A percentile compares a stretch with the other conserved stretches of the same genome.
Conservation (phyloP, 106 monocot genomes). For the Dioscorea alata region DNA sequence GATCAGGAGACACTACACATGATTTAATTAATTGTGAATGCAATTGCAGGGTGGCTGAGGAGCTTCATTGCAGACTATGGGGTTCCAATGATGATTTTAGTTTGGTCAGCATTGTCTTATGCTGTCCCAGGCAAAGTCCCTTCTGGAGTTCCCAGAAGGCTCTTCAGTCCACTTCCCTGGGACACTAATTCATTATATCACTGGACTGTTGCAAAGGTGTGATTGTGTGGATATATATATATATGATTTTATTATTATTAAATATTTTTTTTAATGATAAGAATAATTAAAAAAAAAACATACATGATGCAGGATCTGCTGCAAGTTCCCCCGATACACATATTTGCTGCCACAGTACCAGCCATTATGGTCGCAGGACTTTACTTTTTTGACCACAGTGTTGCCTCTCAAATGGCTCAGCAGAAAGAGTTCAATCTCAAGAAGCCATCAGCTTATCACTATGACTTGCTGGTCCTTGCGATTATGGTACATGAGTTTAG, state of each 20-base stretch:
- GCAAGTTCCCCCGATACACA: constrained; percentile 6
- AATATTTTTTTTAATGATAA: no score
- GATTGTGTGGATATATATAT: no score
- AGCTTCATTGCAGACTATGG: constrained; percentile 87
- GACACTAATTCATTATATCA: constrained; percentile 56
- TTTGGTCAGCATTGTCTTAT: constrained; percentile 80
- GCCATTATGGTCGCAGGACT: constrained; percentile 16
- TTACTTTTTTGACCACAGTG: constrained; percentile 20
- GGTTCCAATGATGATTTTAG: constrained; percentile 79
- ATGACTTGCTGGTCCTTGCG: constrained; percentile 14
- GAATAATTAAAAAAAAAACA: no score
- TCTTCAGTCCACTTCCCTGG: constrained; percentile 89
- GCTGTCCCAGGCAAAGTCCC: constrained; percentile 49
- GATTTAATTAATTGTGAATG: no score
- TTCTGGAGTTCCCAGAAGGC: constrained; percentile 79
- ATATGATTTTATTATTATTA: no score
- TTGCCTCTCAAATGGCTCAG: constrained; percentile 18
- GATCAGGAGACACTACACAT: neutral
- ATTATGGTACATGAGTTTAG: constrained; percentile 2
- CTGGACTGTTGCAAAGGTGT: constrained; percentile 78
- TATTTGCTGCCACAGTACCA: constrained; percentile 13
- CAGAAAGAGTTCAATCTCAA: constrained; percentile 18
- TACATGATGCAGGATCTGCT: constrained; percentile 8
- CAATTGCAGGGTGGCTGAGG: constrained; percentile 64
- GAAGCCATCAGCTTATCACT: constrained; percentile 16